Evolutionary conservation across 352 stramenopile genomes (phyloP).

Genomic region (Globisporangium nunn): DNA sequence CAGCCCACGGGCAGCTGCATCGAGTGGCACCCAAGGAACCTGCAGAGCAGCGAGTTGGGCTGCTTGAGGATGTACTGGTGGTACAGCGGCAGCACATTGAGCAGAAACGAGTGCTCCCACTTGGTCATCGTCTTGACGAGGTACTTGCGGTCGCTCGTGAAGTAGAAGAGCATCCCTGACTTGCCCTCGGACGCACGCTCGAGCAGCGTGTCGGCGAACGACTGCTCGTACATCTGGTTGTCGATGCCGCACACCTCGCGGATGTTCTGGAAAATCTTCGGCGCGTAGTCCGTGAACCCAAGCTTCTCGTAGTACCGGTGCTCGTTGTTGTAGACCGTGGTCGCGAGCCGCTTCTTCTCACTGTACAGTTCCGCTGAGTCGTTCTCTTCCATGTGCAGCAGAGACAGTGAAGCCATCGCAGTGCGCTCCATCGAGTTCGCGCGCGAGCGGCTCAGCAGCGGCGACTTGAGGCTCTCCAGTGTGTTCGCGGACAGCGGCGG

Average conservation of each 20-base stretch:
- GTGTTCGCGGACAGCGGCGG: constrained; percentile 8
- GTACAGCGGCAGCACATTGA: constrained; percentile 74
- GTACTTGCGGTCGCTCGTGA: constrained; percentile 79
- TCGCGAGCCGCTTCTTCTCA: constrained; percentile 78
- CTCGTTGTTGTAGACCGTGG: constrained; percentile 78
- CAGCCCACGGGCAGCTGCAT: constrained; percentile 86
- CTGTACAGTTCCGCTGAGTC: constrained; percentile 53
- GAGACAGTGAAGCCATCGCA: constrained; percentile 33
- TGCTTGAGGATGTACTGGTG: constrained; percentile 84
- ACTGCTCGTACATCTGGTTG: constrained; percentile 74
- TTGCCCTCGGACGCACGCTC: constrained; percentile 81
- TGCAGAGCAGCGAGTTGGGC: constrained; percentile 71
- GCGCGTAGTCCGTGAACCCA: constrained; percentile 82
- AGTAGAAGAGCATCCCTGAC: constrained; percentile 87
- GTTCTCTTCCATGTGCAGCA: constrained; percentile 58
- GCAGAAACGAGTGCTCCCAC: constrained; percentile 78
- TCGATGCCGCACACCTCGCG: constrained; percentile 71
- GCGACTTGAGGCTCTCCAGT: constrained; percentile 34
- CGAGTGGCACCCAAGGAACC: constrained; percentile 79
- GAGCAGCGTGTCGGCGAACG: constrained; percentile 76
- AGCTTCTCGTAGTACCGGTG: constrained; percentile 85
- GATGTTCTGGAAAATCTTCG: constrained; percentile 81
- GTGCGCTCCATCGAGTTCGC: constrained; percentile 36
- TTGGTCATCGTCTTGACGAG: constrained; percentile 89
- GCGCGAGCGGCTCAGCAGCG: constrained; percentile 26